Evolutionary conservation across 306 rosid genomes (phyloP).

Genomic region (Lablab purpureus): DNA sequence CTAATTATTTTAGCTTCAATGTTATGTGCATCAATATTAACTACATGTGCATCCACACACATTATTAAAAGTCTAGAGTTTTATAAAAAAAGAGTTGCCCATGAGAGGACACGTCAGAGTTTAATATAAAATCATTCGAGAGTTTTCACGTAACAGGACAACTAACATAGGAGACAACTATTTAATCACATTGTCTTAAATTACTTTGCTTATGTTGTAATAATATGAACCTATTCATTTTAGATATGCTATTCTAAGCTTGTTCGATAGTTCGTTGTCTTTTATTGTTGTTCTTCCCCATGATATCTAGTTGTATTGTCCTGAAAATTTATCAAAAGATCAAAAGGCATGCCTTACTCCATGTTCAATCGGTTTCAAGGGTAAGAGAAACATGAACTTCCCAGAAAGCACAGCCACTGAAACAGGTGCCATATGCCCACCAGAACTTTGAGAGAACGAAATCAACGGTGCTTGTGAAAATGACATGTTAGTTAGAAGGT

Average conservation of each 20-base stretch:
- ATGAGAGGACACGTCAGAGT: background rate
- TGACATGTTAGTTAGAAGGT: conserved; percentile 8
- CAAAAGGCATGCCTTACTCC: background rate
- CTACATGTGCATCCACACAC: background rate
- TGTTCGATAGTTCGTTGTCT: background rate
- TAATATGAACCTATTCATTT: conserved; percentile 12
- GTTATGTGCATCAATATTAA: background rate
- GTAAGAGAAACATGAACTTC: conserved; percentile 8
- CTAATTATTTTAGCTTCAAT: background rate
- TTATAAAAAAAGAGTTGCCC: background rate
- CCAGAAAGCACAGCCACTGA: conserved; percentile 16
- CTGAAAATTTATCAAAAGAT: background rate
- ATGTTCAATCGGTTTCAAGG: background rate
- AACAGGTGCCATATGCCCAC: background rate
- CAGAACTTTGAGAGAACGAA: conserved; percentile 21
- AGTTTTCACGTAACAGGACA: background rate
- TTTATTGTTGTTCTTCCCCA: conserved; percentile 17
- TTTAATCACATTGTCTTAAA: background rate
- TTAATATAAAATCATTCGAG: background rate
- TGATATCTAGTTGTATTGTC: background rate
- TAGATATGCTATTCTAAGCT: background rate
- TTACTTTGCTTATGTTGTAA: background rate
- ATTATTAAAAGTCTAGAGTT: background rate
- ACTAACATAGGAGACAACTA: background rate
- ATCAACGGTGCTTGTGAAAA: conserved; percentile 26